Conservation (phyloP, 2,329 filamentous ascomycete genomes). For the Emmonsia crescens region DNA sequence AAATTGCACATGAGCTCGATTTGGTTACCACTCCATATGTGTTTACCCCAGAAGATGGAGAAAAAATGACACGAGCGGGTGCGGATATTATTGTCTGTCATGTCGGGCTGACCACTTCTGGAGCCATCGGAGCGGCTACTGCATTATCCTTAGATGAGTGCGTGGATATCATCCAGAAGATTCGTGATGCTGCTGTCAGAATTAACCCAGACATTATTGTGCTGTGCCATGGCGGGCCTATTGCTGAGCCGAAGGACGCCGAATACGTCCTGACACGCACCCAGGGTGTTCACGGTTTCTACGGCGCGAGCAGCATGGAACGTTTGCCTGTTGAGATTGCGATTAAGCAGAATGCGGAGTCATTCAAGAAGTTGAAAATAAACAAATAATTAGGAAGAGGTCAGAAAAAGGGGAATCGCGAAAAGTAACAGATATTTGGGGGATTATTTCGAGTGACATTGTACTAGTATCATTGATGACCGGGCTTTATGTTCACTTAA, state of each 20-base stretch:
- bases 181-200: conserved; percentile 48
- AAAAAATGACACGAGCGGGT: conserved; percentile 52
- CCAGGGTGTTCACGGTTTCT: conserved; percentile 59
- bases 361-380: conserved; percentile 36
- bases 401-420: background rate
- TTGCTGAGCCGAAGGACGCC: conserved; percentile 53
- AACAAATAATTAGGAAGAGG: background rate
- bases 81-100: conserved; percentile 59
- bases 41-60: conserved; percentile 52
- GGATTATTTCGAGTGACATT: too few relatives aligned
- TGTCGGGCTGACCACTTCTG: conserved; percentile 56
- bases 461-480: too few relatives aligned
- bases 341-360: conserved; percentile 47
- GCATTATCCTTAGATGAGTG: conserved; percentile 55
- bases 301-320: conserved; percentile 61
- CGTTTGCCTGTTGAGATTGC: conserved; percentile 56
- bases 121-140: conserved; percentile 53
- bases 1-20: conserved; percentile 47
- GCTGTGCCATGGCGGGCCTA: conserved; percentile 60
- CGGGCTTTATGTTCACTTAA: too few relatives aligned
- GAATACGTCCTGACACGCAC: conserved; percentile 51
- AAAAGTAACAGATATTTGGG: background rate
- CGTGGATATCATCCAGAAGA: conserved; percentile 50
- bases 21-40: conserved; percentile 61
- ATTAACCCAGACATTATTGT: conserved; percentile 52